Percentiles rank a stretch among this genome's conserved stretches.
phyloP scores from a whole-genome alignment of 352 stramenopile species.

The Phytophthora aleatoria region DNA sequence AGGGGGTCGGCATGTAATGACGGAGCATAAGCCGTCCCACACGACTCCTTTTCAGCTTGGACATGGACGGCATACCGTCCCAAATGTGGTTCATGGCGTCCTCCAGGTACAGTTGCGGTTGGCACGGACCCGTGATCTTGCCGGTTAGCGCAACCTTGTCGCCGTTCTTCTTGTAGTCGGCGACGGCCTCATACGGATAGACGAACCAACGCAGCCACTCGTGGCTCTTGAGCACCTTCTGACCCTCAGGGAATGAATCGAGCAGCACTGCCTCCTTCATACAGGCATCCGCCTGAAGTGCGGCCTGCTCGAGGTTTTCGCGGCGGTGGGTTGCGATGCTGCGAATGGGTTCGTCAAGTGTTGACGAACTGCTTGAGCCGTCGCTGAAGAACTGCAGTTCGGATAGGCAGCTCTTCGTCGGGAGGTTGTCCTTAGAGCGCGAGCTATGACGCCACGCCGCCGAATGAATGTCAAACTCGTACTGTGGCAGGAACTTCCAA shows the following conservation, averaged over 20 bases:
- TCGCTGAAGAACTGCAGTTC: conserved; percentile 31
- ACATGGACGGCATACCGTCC: conserved; percentile 29
- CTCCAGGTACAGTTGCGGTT: conserved; percentile 38
- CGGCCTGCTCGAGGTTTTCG: conserved; percentile 34
- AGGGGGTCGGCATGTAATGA: conserved; percentile 22
- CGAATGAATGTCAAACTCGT: conserved; percentile 94
- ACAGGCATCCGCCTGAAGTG: conserved; percentile 21
- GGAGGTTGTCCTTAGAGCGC: conserved; percentile 2
- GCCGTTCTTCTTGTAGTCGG: conserved; percentile 24
- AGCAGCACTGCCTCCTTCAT: conserved; percentile 33
- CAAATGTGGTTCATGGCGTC: conserved; percentile 26
- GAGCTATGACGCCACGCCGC: conserved; percentile 87
- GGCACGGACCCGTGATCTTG: conserved; percentile 38
- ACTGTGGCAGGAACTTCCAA: conserved; percentile 93
- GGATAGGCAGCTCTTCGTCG: conserved; percentile 21
- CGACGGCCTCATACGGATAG: conserved; percentile 38
- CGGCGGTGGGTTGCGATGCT: conserved; percentile 27
- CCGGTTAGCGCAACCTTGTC: conserved; percentile 28
- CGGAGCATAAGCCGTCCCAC: conserved; percentile 30
- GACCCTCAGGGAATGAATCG: conserved; percentile 22
- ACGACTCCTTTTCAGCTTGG: conserved; percentile 31
- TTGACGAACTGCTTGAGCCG: conserved; percentile 11
- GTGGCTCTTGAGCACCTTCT: conserved; percentile 32
- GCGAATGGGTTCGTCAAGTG: conserved; percentile 18
- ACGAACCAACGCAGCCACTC: conserved; percentile 43